Base-by-base conservation (phyloP, 108 stramenopile genomes). In the Cylindrotheca closterium region DNA sequence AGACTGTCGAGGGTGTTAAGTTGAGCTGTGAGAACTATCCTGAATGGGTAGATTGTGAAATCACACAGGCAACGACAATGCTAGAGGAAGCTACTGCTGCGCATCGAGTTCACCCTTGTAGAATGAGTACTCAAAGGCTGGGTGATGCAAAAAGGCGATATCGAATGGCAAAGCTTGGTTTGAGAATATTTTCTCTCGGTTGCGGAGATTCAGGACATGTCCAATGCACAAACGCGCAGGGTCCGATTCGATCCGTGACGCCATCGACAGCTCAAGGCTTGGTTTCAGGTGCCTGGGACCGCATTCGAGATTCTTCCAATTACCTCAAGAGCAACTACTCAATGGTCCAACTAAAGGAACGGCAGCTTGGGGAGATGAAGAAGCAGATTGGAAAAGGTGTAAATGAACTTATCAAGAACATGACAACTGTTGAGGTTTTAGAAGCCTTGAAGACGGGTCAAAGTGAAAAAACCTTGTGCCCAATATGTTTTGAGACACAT, bases 401-500 rank as follows among this genome's bases (percentile, higher is more conserved):
- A 28, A 29, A 15, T 33, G 37, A 23, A 46, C 18, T 18, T 60
- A 1, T 30, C 56, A 25, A 47, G 63, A 49, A 64, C 61, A 18
- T 51, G 45, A 64, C 62, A 15, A 65, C 78, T 4, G 65, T 79
- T 55, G 78, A 71, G 25, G 60, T 26, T n/a, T 55, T 79, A 1
- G 49, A 71, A 65, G 68, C 78, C 1, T 28, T 79, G 58, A 51
- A 45, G 33, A 58, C 32, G 5, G 60, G 55, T 2, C 45, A 71
- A 3, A 37, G n/a, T 18, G 37, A 73, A 0, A 62, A 64, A 28
- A 75, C 80, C 2, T 30, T 29, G 15, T 81, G 80, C 32, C 55
- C 74, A 15, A 77, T 81, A 12, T 81, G 80, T 33, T 54, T 69
- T 12, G 59, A 63, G 23, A 45, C 30, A 33, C 63, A 77, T 10